Base-by-base conservation (phyloP, 257 asterid species). In the Solanum raphanifolium region DNA sequence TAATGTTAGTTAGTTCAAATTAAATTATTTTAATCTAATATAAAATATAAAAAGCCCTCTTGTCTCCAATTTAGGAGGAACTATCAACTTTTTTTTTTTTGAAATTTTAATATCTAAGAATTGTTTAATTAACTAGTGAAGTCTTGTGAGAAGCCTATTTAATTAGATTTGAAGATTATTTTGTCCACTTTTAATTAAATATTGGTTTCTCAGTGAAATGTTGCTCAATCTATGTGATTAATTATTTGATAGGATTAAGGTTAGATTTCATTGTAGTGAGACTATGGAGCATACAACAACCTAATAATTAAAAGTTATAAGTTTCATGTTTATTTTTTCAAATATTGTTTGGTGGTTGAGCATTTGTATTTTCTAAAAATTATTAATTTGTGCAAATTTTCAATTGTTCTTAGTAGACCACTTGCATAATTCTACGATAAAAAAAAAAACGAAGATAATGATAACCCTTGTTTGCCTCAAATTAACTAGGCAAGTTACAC, bases 201-300 rank as follows among this genome's bases (percentile, higher is more conserved):
- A 18, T 55, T 84, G 21, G 16, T 85, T 62, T 65, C 27, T 69
- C 18, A 65, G 60, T 60, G 75, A 62, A 65, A 27, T 84, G 38
- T 84, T 16, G 38, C 38, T 66, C 2, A 43, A 65, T 55, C 3
- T 65, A 4, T 38, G 62, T 7, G 60, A 21, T 13, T 78, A 41
- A 85, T 62, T 84, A 79, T 84, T 15, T 25, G 41, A 84, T 36
- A 9, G 27, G 79, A 66, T 84, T 25, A 66, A 69, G 41, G 81
- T 85, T 66, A 38, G 81, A 66, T 85, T 85, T 85, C 58, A 62
- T 16, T 85, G 87, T 16, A 66, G 81, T 66, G 34, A 69, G 65
- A 85, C 87, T 85, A 43, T 25, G 41, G 65, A 85, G 41, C 87
- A 85, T 2, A 38, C 87, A 66, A 85, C 65, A 36, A 85, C 87